These are phyloP conservation scores for Smallanthus sonchifolius DNA, from an alignment of 129 eudicot genomes.

Conservation along the genomic window DNA sequence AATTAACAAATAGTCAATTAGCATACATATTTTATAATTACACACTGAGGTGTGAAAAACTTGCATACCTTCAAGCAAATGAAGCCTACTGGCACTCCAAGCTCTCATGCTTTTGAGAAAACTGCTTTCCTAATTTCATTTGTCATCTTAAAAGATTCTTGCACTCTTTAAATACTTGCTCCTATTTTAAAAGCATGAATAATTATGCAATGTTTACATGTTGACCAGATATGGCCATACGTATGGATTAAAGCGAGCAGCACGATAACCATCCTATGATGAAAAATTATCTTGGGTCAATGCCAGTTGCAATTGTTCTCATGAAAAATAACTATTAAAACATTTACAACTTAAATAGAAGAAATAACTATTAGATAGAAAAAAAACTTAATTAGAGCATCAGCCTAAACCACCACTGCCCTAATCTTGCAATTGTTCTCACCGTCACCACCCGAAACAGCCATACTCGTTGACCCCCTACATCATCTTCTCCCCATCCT, in stretches of 20 bases:
- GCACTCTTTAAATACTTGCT: not conserved
- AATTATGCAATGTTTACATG: conserved; percentile 34
- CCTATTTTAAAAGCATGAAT: not conserved
- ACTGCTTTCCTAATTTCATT: conserved; percentile 73
- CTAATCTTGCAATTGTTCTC: no score
- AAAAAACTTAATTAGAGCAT: no score
- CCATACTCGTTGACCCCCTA: no score
- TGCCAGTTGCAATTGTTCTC: not conserved
- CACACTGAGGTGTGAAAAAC: not conserved
- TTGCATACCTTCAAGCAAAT: conserved; percentile 78
- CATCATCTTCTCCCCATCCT: no score
- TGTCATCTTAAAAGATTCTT: conserved; percentile 56
- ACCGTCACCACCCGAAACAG: no score
- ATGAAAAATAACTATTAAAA: no score
- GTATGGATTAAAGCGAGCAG: conserved; percentile 91
- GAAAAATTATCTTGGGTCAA: conserved; percentile 6
- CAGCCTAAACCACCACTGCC: no score
- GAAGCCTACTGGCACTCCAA: conserved; percentile 74
- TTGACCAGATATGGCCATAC: conserved; percentile 92
- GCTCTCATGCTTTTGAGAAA: conserved; percentile 82
- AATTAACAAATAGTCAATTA: not conserved
- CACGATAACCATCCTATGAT: conserved; percentile 74
- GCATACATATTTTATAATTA: not conserved
- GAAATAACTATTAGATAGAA: no score
- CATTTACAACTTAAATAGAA: no score